These are phyloP conservation scores for Magnaporthales sp. DNA, from an alignment of 2,329 filamentous ascomycete species.

Conservation along the genomic window DNA sequence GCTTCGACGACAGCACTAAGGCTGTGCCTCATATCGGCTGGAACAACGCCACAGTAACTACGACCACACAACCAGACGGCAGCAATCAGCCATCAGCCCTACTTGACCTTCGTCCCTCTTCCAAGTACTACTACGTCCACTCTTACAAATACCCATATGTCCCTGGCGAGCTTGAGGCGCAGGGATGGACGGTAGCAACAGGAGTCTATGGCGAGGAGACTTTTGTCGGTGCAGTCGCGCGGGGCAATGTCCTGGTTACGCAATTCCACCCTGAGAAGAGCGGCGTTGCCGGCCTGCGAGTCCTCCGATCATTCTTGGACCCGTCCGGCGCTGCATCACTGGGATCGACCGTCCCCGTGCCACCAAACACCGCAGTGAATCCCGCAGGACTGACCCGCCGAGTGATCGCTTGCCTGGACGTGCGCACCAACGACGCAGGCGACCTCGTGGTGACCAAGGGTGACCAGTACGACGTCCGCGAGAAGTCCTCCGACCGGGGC, in stretches of 20 bases:
- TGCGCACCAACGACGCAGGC: slow-evolving; percentile 86
- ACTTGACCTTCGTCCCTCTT: slow-evolving; percentile 69
- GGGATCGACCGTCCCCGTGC: slow-evolving; percentile 15
- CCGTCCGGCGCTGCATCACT: slow-evolving; percentile 52
- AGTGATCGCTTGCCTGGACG: slow-evolving; percentile 92
- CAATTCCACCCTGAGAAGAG: slow-evolving; percentile 99
- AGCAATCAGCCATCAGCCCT: slow-evolving; percentile 37
- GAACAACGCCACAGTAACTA: slow-evolving; percentile 73
- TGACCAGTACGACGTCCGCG: slow-evolving; percentile 96
- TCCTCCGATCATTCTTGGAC: slow-evolving; percentile 79
- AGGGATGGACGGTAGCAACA: slow-evolving; percentile 89
- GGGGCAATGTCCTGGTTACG: slow-evolving; percentile 78
- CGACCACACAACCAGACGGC: background rate
- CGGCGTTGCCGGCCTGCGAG: slow-evolving; percentile 76
- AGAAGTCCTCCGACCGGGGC: slow-evolving; percentile 59
- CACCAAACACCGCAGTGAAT: background rate
- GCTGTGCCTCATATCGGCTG: slow-evolving; percentile 98
- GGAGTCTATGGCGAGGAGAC: slow-evolving; percentile 80
- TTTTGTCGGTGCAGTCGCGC: slow-evolving; percentile 85
- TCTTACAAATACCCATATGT: slow-evolving; percentile 79
- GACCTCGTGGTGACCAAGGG: slow-evolving; percentile 97
- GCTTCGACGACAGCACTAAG: slow-evolving; percentile 71
- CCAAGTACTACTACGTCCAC: slow-evolving; percentile 99
- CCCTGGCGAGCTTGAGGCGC: slow-evolving; percentile 62
- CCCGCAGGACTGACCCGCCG: slow-evolving; percentile 70